A percentile compares a stretch with the other conserved stretches of the same genome.
These are phyloP conservation scores for Ascochyta pisi DNA, from an alignment of 2,329 filamentous ascomycete species.

Conservation along the genomic window DNA sequence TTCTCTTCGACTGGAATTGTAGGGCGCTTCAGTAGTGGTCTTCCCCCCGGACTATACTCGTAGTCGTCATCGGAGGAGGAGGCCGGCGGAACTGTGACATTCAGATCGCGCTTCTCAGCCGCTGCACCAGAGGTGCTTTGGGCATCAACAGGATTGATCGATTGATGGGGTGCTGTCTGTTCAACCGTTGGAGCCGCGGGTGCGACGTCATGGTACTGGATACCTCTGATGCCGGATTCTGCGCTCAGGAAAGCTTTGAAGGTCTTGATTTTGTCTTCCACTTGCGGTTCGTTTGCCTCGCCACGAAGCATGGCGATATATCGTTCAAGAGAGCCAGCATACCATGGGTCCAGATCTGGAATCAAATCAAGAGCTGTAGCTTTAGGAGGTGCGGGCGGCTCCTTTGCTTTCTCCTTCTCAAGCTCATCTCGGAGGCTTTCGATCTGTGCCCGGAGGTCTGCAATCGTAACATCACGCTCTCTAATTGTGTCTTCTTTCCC, in stretches of 20 bases:
- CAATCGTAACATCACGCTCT: conserved; percentile 35
- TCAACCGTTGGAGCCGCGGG: conserved; percentile 22
- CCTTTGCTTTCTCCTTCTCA: conserved; percentile 36
- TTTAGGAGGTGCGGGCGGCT: conserved; percentile 28
- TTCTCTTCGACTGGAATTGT: conserved; percentile 16
- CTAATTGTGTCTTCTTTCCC: conserved; percentile 44
- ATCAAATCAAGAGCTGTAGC: conserved; percentile 49
- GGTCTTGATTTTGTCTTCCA: conserved; percentile 61
- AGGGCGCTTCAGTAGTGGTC: conserved; percentile 52
- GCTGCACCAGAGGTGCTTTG: conserved; percentile 16
- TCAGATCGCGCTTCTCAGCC: conserved; percentile 24
- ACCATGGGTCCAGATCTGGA: conserved; percentile 65
- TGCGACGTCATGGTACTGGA: conserved; percentile 51
- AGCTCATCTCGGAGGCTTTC: conserved; percentile 34
- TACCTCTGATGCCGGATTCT: conserved; percentile 48
- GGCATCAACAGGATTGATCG: conserved; percentile 2
- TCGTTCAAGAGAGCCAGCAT: conserved; percentile 61
- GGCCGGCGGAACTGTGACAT: conserved; percentile 17
- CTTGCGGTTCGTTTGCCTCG: conserved; percentile 54
- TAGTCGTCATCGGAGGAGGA: conserved; percentile 27
- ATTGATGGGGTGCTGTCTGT: conserved; percentile 5
- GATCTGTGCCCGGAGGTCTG: conserved; percentile 30
- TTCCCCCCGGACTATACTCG: conserved; percentile 61
- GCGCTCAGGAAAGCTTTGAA: conserved; percentile 58
- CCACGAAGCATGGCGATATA: conserved; percentile 63